These are phyloP conservation scores for Parafenestella ontariensis DNA, from an alignment of 2,329 filamentous ascomycete species.

Conservation along the genomic window DNA sequence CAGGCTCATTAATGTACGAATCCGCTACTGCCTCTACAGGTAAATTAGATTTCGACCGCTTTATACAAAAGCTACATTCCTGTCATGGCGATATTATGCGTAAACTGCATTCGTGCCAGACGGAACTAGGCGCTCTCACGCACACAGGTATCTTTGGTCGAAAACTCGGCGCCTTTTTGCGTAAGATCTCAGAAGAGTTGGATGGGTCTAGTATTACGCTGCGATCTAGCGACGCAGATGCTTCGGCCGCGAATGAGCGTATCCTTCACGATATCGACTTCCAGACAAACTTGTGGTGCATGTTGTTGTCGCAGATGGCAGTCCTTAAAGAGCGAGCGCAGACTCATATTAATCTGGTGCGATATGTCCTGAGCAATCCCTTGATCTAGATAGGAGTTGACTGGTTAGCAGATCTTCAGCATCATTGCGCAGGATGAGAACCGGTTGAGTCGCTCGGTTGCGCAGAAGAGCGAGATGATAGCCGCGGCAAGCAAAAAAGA, in stretches of 20 bases:
- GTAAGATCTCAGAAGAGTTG: slow-evolving; percentile 6
- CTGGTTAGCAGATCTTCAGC: slow-evolving; percentile 8
- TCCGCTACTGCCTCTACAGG: background rate
- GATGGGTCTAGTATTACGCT: background rate
- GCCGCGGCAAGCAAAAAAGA: slow-evolving; percentile 33
- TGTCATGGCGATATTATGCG: slow-evolving; percentile 4
- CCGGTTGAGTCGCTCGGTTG: slow-evolving; percentile 12
- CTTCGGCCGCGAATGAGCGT: background rate
- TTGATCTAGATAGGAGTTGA: background rate
- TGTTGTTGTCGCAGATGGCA: slow-evolving; percentile 3
- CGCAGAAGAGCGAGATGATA: slow-evolving; percentile 15
- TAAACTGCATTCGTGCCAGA: slow-evolving; percentile 12
- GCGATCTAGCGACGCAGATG: background rate
- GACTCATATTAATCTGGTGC: slow-evolving; percentile 17
- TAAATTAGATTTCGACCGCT: slow-evolving; percentile 4
- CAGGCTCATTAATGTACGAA: slow-evolving; percentile 5
- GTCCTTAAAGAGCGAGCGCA: slow-evolving; percentile 12
- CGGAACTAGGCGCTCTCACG: slow-evolving; percentile 6
- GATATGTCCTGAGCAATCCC: background rate
- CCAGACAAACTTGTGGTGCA: slow-evolving; percentile 9
- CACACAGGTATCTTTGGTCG: slow-evolving; percentile 9
- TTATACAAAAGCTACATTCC: background rate
- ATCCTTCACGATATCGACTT: slow-evolving; percentile 10
- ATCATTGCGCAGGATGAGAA: slow-evolving; percentile 24
- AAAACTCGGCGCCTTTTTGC: slow-evolving; percentile 10